Evolutionary conservation across 208 protist genomes (phyloP), one percentile per base, ranked within the genome.

Genomic region (Trypanosoma rangeli): DNA sequence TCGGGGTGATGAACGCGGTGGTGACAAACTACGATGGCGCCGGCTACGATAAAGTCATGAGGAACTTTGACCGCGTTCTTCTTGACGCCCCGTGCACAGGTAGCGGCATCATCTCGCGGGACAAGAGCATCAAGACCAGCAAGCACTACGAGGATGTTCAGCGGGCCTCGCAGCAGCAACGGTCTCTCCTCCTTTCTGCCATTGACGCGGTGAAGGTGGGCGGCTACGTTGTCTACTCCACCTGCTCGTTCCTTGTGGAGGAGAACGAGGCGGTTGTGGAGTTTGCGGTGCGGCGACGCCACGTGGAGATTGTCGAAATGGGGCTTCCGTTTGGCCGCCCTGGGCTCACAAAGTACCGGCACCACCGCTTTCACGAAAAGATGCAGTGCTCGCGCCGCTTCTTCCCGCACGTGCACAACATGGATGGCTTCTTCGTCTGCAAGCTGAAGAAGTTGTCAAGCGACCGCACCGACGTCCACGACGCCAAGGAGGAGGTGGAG

Each of bases 401-500:
- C 79, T 99, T 99, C 69, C 99, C 99, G 24, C 99, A 99, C 75
- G 90, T 93, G 26, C 98, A 99, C 87, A 99, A 99, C 85, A 99
- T 99, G 95, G 98, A 99, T 70, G 99, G 99, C 60, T 99, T 99
- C 93, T 99, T 97, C 81, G 98, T 99, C 4, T 96, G 92, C 78
- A 99, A 99, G 83, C 80, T 99, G 46, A 94, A 97, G 74, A 99
- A 99, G 81, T 49, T 94, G 13, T 86, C 85, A 3, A 59, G 84
- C 46, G 65, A 74, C 39, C 28, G 26, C 24, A 66, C 52, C 28
- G 81, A 76, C 46, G 29, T 1, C 9, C 29, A 20, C 7, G 7
- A n/a, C 28, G 26, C 54, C 15, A 39, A 8, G 7, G 22, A 9
- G 8, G 33, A 3, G n/a, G 26, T 46, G 28, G 75, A 82, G 68